These are phyloP conservation scores for Exophiala viscosa DNA, from an alignment of 2,329 filamentous ascomycete species.

Conservation along the genomic window DNA sequence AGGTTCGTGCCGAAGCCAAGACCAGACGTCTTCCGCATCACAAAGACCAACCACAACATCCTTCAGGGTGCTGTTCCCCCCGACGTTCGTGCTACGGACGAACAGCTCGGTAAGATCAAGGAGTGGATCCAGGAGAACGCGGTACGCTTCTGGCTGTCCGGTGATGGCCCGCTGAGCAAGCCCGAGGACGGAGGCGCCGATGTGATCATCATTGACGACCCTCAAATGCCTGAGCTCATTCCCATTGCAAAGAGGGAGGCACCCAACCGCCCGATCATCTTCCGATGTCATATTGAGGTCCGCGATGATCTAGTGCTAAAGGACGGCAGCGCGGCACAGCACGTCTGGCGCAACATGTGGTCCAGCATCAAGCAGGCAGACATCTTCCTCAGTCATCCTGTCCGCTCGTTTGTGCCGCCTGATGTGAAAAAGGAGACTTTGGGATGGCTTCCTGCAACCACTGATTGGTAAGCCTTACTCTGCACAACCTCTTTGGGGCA, in stretches of 20 bases:
- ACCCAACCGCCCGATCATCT: slow-evolving; percentile 71
- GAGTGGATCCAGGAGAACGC: slow-evolving; percentile 73
- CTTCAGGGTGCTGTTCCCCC: slow-evolving; percentile 71
- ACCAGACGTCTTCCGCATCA: slow-evolving; percentile 75
- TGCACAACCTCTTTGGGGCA: neutral
- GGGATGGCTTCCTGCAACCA: slow-evolving; percentile 73
- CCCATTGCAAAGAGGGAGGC: slow-evolving; percentile 68
- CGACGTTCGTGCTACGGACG: slow-evolving; percentile 59
- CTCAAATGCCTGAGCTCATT: slow-evolving; percentile 78
- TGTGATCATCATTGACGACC: slow-evolving; percentile 74
- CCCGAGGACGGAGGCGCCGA: slow-evolving; percentile 69
- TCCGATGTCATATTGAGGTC: slow-evolving; percentile 79
- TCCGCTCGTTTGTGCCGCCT: slow-evolving; percentile 68
- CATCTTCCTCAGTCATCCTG: slow-evolving; percentile 78
- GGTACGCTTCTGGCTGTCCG: slow-evolving; percentile 65
- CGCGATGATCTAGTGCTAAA: slow-evolving; percentile 66
- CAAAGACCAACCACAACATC: slow-evolving; percentile 86
- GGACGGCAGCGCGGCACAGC: slow-evolving; percentile 62
- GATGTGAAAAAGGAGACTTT: slow-evolving; percentile 64
- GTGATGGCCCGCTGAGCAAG: slow-evolving; percentile 59
- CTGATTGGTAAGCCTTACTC: slow-evolving; percentile 60
- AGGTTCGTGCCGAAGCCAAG: slow-evolving; percentile 73
- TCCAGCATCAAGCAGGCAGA: slow-evolving; percentile 66
- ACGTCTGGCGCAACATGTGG: slow-evolving; percentile 75
- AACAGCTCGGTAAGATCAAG: slow-evolving; percentile 61